Evolutionary conservation across 225 moss, liverwort and hornwort genomes (phyloP).

Genomic region (Physcomitrellopsis africana): DNA sequence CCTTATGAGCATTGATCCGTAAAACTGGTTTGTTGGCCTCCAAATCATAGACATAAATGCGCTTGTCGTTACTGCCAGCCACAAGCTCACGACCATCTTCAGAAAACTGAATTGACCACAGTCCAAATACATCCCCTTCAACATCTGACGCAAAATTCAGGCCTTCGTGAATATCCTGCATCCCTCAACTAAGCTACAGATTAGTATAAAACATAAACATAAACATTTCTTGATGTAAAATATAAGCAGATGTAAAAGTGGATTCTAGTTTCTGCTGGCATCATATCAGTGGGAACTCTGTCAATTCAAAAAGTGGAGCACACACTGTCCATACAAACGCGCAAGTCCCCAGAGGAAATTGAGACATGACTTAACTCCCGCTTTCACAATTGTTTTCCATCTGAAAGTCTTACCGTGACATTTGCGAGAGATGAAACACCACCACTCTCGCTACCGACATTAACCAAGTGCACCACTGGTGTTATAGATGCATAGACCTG

Average conservation of each 20-base stretch:
- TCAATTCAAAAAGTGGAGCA: not conserved
- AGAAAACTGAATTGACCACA: constrained; percentile 87
- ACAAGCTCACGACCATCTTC: constrained; percentile 81
- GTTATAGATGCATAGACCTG: constrained; percentile 91
- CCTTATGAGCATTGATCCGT: constrained; percentile 68
- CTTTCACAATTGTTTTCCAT: not conserved
- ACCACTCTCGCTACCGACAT: constrained; percentile 82
- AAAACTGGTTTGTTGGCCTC: constrained; percentile 67
- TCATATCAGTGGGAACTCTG: not conserved
- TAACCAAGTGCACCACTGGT: constrained; percentile 84
- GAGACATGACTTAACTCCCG: not conserved
- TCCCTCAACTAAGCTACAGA: constrained; percentile 20
- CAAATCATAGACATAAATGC: constrained; percentile 80
- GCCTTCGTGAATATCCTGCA: constrained; percentile 90
- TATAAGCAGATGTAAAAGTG: not conserved
- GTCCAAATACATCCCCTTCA: constrained; percentile 62
- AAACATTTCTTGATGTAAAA: constrained; percentile 1
- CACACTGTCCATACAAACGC: not conserved
- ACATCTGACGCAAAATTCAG: constrained; percentile 69
- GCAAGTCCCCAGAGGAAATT: not conserved
- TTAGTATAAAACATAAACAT: constrained; percentile 13
- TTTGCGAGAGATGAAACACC: constrained; percentile 86
- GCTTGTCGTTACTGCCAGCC: constrained; percentile 77
- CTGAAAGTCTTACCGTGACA: constrained; percentile 66
- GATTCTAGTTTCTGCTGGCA: not conserved